Evolutionary conservation across 1,284 basidiomycete genomes (phyloP).

Genomic region (Pisolithus thermaeus): DNA sequence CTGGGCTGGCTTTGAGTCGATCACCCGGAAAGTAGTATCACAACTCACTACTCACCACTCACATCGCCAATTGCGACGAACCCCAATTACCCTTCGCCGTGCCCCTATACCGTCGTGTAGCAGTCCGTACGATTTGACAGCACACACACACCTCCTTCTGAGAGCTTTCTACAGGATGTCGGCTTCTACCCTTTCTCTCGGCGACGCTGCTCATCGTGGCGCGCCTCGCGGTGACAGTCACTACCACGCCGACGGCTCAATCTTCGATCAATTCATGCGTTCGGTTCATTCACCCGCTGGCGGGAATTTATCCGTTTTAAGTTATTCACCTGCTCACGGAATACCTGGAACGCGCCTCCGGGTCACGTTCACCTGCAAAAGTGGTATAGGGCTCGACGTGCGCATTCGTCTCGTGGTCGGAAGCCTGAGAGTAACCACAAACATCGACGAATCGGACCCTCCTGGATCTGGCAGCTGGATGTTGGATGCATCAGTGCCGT

Average conservation of each 20-base stretch:
- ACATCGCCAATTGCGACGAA: background rate
- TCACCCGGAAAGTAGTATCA: background rate
- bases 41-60: background rate
- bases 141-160: background rate
- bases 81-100: background rate
- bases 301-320: slow-evolving; percentile 54
- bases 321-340: slow-evolving; percentile 57
- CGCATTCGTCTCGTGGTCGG: slow-evolving; percentile 67
- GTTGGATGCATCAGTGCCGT: slow-evolving; percentile 51
- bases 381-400: slow-evolving; percentile 41
- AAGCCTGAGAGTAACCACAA: slow-evolving; percentile 51
- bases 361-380: slow-evolving; percentile 55
- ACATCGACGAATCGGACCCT: slow-evolving; percentile 43
- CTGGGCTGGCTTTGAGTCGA: slow-evolving; percentile 18
- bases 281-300: slow-evolving; percentile 22
- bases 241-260: background rate
- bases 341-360: slow-evolving; percentile 51
- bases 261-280: slow-evolving; percentile 21
- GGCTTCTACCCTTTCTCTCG: background rate
- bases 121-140: background rate
- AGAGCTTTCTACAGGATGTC: slow-evolving; percentile 1
- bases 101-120: background rate
- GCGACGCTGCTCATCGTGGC: background rate
- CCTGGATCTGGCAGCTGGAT: slow-evolving; percentile 48
- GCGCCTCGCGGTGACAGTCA: background rate